Percentiles rank a stretch among this genome's conserved stretches.
phyloP scores from a whole-genome alignment of 768 basidiomycete species.

The Tremella mesenterica region DNA sequence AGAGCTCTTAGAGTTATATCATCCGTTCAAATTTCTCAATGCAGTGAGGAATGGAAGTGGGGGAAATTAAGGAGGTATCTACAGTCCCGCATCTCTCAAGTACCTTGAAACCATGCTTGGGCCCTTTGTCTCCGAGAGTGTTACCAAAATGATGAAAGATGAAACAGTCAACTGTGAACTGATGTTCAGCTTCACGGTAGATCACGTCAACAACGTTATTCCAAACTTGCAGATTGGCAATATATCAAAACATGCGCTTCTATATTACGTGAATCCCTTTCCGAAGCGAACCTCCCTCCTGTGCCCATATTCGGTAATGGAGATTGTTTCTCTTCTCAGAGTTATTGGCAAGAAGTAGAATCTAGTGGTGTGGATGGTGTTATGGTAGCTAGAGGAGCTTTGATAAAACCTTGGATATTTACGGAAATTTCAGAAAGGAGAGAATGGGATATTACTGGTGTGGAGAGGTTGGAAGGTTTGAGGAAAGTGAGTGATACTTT shows the following conservation, averaged over 20 bases:
- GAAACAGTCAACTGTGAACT: neutral
- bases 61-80: too few relatives aligned
- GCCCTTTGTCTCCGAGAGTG: neutral
- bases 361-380: slow-evolving; percentile 82
- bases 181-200: slow-evolving; percentile 83
- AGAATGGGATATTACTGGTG: slow-evolving; percentile 86
- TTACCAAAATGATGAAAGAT: neutral
- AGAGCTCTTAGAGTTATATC: too few relatives aligned
- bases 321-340: slow-evolving; percentile 74
- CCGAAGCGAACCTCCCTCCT: slow-evolving; percentile 51
- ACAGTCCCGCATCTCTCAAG: too few relatives aligned
- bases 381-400: slow-evolving; percentile 88
- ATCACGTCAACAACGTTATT: slow-evolving; percentile 88
- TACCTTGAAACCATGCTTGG: too few relatives aligned
- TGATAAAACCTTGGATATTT: slow-evolving; percentile 80
- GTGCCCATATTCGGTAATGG: slow-evolving; percentile 97
- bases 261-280: slow-evolving; percentile 53
- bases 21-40: too few relatives aligned
- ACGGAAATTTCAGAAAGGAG: slow-evolving; percentile 85
- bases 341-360: slow-evolving; percentile 47
- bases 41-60: too few relatives aligned
- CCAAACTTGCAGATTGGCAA: slow-evolving; percentile 83
- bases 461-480: slow-evolving; percentile 71
- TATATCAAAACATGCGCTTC: slow-evolving; percentile 84
- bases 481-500: slow-evolving; percentile 53